Evolutionary conservation across 768 basidiomycete species (phyloP), one percentile per base, ranked within the genome.

Genomic region (Pholiota microspora): DNA sequence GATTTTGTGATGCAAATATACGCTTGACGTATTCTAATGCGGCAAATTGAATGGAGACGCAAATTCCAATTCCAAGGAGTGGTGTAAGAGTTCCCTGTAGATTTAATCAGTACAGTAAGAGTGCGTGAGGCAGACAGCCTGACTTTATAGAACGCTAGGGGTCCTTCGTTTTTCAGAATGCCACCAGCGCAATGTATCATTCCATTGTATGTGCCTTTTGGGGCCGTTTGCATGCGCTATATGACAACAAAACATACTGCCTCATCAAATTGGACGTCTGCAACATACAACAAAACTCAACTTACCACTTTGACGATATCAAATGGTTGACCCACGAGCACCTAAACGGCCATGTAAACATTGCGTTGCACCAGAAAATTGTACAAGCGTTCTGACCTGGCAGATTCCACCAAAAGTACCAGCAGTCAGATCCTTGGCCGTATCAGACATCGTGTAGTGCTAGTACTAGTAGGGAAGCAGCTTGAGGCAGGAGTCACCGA

Each of bases 251-350:
- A 60, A 31, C 32, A 10, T 8, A 9, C 6, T 21, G n/a, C 8
- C 12, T 16, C 16, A 28, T 15, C 46, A 42, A 32, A 31, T 42
- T 24, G 40, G 42, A 25, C 24, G 21, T 16, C n/a, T 29, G 28
- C 34, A 15, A 46, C 42, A 40, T 38, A 35, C 28, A 38, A 49
- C 23, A 13, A 34, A 47, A 54, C 34, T 44, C 45, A 58, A 83
- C 89, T 67, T 67, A 93, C 92, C 73, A 94, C 92, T 86, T 97
- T 97, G 74, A 94, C 91, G 59, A 96, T 94, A 71, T 98, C 94
- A 71, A 98, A 98, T 10, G 94, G 94, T 70, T 96, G 92, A 45
- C 92, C 93, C 45, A 94, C 92, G 44, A 94, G 77, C 56, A 93
- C 89, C 89, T 92, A 40, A 52, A 32, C 21, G 42, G 42, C 58